Evolutionary conservation across 2,329 filamentous ascomycete species (phyloP).

Genomic region (Phaeosphaeriaceae sp.): DNA sequence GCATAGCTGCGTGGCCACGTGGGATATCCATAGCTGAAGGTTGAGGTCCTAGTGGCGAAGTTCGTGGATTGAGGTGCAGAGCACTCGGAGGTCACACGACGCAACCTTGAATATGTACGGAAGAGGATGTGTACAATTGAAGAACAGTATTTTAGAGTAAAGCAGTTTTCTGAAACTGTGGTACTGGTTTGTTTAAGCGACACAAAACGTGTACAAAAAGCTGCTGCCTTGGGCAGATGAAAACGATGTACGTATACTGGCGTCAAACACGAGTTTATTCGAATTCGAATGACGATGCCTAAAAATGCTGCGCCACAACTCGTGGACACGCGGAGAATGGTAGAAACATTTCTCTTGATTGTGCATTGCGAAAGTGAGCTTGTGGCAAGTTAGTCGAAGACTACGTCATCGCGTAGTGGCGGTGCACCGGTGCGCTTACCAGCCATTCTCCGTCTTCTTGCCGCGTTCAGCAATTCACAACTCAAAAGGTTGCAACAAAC

Average conservation of each 20-base stretch:
- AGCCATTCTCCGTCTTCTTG: too few relatives aligned
- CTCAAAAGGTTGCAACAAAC: too few relatives aligned
- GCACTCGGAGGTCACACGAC: conserved; percentile 3
- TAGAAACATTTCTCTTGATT: not conserved
- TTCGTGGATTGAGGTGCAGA: not conserved
- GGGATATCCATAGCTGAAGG: conserved; percentile 40
- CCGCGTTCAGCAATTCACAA: too few relatives aligned
- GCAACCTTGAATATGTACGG: not conserved
- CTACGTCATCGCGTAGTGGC: conserved; percentile 5
- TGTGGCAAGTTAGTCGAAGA: not conserved
- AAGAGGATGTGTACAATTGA: not conserved
- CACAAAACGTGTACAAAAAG: conserved; percentile 20
- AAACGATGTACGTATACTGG: conserved; percentile 23
- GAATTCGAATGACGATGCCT: conserved; percentile 28
- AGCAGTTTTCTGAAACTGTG: not conserved
- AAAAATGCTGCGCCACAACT: conserved; percentile 30
- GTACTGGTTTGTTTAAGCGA: not conserved
- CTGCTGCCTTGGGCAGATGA: conserved; percentile 39
- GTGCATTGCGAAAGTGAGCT: not conserved
- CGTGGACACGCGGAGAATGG: conserved; percentile 22
- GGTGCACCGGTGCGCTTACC: not conserved
- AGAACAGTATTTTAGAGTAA: not conserved
- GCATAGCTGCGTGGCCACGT: conserved; percentile 35
- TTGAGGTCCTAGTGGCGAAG: conserved; percentile 12
- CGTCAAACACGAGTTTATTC: conserved; percentile 10